Conservation (phyloP, 2,329 filamentous ascomycete species). For the Parafenestella ontariensis region DNA sequence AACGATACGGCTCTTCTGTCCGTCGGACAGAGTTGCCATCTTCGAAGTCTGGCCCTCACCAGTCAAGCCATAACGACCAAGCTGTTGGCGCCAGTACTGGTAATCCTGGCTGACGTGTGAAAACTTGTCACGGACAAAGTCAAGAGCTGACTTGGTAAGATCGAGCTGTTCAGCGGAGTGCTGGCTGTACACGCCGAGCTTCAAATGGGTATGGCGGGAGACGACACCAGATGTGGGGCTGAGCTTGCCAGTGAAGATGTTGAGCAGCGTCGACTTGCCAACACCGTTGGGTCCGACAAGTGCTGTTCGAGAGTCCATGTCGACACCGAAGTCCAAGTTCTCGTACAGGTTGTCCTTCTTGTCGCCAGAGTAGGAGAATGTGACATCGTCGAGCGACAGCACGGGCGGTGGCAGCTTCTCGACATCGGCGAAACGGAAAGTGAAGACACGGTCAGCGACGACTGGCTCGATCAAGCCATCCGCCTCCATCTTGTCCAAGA, state of each 20-base stretch:
- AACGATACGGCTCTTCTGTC: conserved; percentile 97
- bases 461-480: conserved; percentile 98
- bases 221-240: conserved; percentile 83
- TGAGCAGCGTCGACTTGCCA: conserved; percentile 94
- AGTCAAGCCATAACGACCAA: conserved; percentile 90
- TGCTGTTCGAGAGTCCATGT: conserved; percentile 98
- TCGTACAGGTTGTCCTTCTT: conserved; percentile 92
- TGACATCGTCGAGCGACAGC: conserved; percentile 94
- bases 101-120: conserved; percentile 88
- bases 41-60: conserved; percentile 95
- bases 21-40: conserved; percentile 97
- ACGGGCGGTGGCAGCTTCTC: conserved; percentile 99
- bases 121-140: conserved; percentile 98
- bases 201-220: conserved; percentile 94
- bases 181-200: conserved; percentile 97
- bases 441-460: conserved; percentile 83
- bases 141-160: conserved; percentile 94
- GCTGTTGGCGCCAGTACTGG: conserved; percentile 99
- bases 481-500: conserved; percentile 99
- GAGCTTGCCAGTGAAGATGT: conserved; percentile 95
- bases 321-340: conserved; percentile 96
- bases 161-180: conserved; percentile 99
- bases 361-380: conserved; percentile 96
- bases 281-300: conserved; percentile 99
- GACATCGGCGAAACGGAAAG: conserved; percentile 97